phyloP scores from a whole-genome alignment of 345 rosid species.

The Boechera retrofracta region DNA sequence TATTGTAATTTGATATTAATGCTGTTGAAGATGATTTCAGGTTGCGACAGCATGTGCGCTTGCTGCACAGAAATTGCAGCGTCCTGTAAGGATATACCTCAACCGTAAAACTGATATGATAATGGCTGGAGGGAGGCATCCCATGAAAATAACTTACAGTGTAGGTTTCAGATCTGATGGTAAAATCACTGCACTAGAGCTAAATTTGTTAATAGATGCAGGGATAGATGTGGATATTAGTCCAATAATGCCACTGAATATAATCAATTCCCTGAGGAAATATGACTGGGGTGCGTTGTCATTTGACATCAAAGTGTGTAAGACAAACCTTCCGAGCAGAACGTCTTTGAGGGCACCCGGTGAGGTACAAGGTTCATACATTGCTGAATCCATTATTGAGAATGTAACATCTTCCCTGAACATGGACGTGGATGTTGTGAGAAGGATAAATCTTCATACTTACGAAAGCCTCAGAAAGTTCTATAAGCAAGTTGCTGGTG shows the following conservation, averaged over 20 bases:
- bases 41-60: constrained; percentile 87
- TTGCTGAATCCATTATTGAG: constrained; percentile 82
- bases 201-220: constrained; percentile 64
- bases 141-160: constrained; percentile 83
- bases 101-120: constrained; percentile 87
- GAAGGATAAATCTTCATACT: constrained; percentile 70
- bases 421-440: constrained; percentile 67
- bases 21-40: constrained; percentile 45
- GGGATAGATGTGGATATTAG: constrained; percentile 64
- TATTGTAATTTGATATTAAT: not conserved
- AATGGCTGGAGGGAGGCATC: constrained; percentile 95
- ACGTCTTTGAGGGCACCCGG: constrained; percentile 91
- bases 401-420: constrained; percentile 74
- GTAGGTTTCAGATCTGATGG: constrained; percentile 86
- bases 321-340: constrained; percentile 75
- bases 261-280: constrained; percentile 56
- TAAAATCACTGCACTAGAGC: constrained; percentile 74
- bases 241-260: constrained; percentile 54
- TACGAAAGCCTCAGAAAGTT: constrained; percentile 60
- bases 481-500: constrained; percentile 56
- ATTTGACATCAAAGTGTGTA: constrained; percentile 83
- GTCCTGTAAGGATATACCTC: constrained; percentile 75
- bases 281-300: constrained; percentile 89
- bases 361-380: constrained; percentile 79
- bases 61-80: constrained; percentile 67